A percentile compares a stretch with the other conserved stretches of the same genome.
These are phyloP conservation scores for Aurinia saxatilis DNA, from an alignment of 345 rosid species.

Conservation along the genomic window DNA sequence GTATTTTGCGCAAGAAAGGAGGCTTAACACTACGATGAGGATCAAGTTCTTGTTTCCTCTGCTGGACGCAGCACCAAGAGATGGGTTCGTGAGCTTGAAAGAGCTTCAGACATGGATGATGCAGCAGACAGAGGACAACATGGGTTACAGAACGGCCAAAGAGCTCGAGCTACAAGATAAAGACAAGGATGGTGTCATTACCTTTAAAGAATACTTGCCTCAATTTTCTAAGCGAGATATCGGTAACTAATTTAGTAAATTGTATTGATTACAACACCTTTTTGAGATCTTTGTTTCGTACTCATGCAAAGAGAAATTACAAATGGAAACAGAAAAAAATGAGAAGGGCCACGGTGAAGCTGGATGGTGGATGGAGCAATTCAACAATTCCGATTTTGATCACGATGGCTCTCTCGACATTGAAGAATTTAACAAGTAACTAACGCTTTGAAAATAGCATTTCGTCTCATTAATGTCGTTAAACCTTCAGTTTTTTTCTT, in stretches of 20 bases:
- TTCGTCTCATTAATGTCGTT: not conserved
- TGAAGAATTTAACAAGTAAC: constrained; percentile 50
- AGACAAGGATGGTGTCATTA: constrained; percentile 48
- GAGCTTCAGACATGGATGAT: constrained; percentile 62
- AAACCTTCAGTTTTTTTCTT: too few species aligned
- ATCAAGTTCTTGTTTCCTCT: constrained; percentile 55
- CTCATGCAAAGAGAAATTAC: not conserved
- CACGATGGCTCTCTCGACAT: constrained; percentile 40
- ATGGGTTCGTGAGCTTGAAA: constrained; percentile 38
- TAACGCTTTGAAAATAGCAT: not conserved
- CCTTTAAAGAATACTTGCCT: constrained; percentile 53
- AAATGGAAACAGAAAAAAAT: constrained; percentile 35
- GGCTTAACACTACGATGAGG: constrained; percentile 50
- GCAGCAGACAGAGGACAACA: constrained; percentile 41
- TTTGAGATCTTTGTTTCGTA: not conserved
- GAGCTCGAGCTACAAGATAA: constrained; percentile 41
- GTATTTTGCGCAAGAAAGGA: constrained; percentile 35
- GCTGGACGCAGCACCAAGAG: constrained; percentile 45
- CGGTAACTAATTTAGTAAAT: constrained; percentile 27
- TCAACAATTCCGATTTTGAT: constrained; percentile 50
- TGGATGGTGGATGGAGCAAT: constrained; percentile 72
- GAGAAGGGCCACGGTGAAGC: constrained; percentile 53
- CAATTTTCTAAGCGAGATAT: constrained; percentile 45
- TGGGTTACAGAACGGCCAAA: constrained; percentile 38
- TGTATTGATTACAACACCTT: not conserved